phyloP scores from a whole-genome alignment of 192 early-diverging fungal species.

The Backusella westeae region DNA sequence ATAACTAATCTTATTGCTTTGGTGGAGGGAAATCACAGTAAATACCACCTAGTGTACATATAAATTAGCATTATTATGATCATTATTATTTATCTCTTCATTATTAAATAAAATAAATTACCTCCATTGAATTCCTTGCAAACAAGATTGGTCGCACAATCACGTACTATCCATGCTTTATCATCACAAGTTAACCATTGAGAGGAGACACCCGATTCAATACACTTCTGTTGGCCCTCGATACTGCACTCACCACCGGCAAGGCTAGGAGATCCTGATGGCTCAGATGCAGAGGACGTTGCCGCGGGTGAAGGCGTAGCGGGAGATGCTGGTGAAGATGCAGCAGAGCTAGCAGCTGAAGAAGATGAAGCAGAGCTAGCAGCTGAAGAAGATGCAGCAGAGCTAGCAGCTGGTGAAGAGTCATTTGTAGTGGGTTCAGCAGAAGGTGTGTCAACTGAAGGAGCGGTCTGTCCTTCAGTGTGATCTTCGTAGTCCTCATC shows the following conservation, averaged over 20 bases:
- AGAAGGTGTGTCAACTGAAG: neutral
- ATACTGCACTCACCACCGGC: neutral
- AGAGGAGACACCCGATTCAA: neutral
- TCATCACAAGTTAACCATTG: constrained; percentile 19
- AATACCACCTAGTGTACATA: neutral
- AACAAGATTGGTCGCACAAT: constrained; percentile 7
- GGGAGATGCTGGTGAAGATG: neutral
- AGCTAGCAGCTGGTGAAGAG: neutral
- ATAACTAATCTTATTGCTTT: neutral
- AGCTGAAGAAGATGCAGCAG: neutral
- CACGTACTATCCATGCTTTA: constrained; percentile 12
- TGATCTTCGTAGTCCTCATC: neutral
- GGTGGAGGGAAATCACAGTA: neutral
- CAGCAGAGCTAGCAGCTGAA: neutral
- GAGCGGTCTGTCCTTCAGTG: no score
- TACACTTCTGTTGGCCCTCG: neutral
- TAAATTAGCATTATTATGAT: neutral
- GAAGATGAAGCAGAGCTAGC: neutral
- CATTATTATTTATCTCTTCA: neutral
- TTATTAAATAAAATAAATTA: neutral
- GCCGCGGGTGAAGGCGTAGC: neutral
- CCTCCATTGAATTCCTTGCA: constrained; percentile 4
- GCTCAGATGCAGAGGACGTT: neutral
- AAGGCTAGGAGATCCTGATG: neutral
- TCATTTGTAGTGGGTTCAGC: neutral